Conservation (phyloP, 2,329 filamentous ascomycete genomes). For the Biscogniauxia marginata region DNA sequence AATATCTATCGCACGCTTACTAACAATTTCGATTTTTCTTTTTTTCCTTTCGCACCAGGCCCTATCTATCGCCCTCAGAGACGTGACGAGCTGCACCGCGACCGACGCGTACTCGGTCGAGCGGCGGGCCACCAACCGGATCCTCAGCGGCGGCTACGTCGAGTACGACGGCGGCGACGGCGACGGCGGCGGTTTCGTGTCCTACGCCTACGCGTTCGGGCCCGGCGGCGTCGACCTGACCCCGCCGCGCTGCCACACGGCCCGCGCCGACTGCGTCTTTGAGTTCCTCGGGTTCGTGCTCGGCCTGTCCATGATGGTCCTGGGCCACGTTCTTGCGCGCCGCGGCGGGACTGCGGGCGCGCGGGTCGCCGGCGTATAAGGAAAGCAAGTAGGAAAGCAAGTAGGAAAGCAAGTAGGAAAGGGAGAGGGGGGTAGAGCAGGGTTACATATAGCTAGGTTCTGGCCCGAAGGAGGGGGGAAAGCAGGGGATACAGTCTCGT, state of each 20-base stretch:
- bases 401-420: too few relatives aligned
- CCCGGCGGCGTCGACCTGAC: constrained; percentile 4
- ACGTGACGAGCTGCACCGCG: constrained; percentile 1
- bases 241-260: constrained; percentile 1
- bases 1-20: neutral
- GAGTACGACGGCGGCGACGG: neutral
- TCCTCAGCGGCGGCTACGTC: constrained; percentile 8
- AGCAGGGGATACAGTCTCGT: too few relatives aligned
- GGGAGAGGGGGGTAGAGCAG: too few relatives aligned
- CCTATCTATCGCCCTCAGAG: neutral
- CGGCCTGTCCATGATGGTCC: neutral
- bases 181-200: neutral
- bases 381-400: too few relatives aligned
- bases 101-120: neutral
- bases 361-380: too few relatives aligned
- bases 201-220: neutral
- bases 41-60: neutral
- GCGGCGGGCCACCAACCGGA: constrained; percentile 1
- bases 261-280: neutral
- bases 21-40: neutral
- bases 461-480: too few relatives aligned
- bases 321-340: constrained; percentile 3
- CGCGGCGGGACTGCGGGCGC: neutral
- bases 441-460: too few relatives aligned
- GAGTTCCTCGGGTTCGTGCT: constrained; percentile 6